phyloP scores from a whole-genome alignment of 495 filamentous ascomycete species.

The Clavariopsis aquatica region DNA sequence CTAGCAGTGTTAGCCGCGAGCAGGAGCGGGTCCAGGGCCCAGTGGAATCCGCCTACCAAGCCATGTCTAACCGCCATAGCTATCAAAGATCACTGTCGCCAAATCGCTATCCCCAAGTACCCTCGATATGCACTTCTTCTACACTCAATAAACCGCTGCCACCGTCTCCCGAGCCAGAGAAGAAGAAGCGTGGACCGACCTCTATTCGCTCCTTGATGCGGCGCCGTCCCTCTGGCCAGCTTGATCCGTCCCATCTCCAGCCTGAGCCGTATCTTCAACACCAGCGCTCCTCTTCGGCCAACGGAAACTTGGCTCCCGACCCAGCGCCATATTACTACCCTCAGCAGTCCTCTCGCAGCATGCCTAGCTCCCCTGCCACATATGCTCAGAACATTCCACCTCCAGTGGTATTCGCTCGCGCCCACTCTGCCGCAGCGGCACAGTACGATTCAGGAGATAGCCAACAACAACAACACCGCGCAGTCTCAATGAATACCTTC shows the following conservation, averaged over 20 bases:
- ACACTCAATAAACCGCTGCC: conserved; percentile 28
- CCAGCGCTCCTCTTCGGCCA: conserved; percentile 20
- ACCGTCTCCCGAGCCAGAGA: conserved; percentile 30
- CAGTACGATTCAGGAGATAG: not conserved
- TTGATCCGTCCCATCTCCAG: conserved; percentile 29
- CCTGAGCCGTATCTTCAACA: conserved; percentile 27
- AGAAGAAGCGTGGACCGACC: conserved; percentile 23
- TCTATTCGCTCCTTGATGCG: conserved; percentile 31
- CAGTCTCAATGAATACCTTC: conserved; percentile 6
- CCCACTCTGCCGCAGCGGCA: conserved; percentile 19
- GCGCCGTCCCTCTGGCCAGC: conserved; percentile 24
- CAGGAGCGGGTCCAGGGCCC: conserved; percentile 9
- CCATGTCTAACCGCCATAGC: conserved; percentile 28
- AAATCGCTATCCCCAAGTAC: conserved; percentile 22
- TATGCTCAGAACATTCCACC: conserved; percentile 8
- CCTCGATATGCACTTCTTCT: conserved; percentile 28
- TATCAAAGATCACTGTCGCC: conserved; percentile 26
- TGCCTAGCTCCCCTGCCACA: conserved; percentile 30
- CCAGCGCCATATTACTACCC: conserved; percentile 23
- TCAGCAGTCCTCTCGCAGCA: conserved; percentile 31
- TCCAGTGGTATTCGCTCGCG: conserved; percentile 6
- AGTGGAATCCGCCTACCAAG: conserved; percentile 30
- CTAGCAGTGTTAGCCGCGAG: conserved; percentile 7
- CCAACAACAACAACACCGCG: conserved; percentile 11
- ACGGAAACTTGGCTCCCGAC: conserved; percentile 19